Evolutionary conservation across 1,139 yeast species (phyloP).

Genomic region (Debaryomyces nepalensis): DNA sequence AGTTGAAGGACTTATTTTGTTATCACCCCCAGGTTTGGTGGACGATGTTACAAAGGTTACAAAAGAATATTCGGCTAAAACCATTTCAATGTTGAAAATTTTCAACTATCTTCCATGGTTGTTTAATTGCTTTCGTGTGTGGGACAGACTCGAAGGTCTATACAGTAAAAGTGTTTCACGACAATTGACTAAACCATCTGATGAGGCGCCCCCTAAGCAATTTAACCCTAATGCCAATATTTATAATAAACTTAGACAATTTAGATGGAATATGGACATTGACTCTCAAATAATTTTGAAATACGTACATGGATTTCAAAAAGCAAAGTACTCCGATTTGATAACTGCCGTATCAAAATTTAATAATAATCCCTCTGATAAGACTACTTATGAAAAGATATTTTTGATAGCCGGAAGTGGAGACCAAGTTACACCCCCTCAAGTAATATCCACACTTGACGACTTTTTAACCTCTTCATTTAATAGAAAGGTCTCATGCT

Average conservation of each 20-base stretch:
- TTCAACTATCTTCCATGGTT: slow-evolving; percentile 52
- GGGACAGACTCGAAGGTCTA: slow-evolving; percentile 68
- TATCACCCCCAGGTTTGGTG: slow-evolving; percentile 59
- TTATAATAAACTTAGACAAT: slow-evolving; percentile 58
- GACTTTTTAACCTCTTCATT: slow-evolving; percentile 30
- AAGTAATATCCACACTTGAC: slow-evolving; percentile 32
- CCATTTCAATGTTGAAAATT: slow-evolving; percentile 24
- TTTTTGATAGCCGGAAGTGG: slow-evolving; percentile 60
- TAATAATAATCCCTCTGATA: slow-evolving; percentile 38
- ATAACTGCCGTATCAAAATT: slow-evolving; percentile 40
- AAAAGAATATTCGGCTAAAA: slow-evolving; percentile 8
- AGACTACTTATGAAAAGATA: slow-evolving; percentile 44
- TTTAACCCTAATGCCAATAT: slow-evolving; percentile 29
- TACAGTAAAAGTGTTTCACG: slow-evolving; percentile 60
- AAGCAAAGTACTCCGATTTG: slow-evolving; percentile 51
- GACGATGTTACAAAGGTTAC: slow-evolving; percentile 28
- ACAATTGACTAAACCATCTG: slow-evolving; percentile 44
- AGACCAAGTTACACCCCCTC: slow-evolving; percentile 60
- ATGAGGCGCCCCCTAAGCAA: background rate
- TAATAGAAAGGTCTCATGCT: slow-evolving; percentile 35
- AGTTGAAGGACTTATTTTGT: slow-evolving; percentile 52
- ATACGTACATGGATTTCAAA: slow-evolving; percentile 54
- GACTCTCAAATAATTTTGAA: slow-evolving; percentile 57
- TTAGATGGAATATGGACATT: slow-evolving; percentile 74
- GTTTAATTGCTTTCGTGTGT: slow-evolving; percentile 58